phyloP scores from a whole-genome alignment of 352 stramenopile genomes.

The Phytophthora fragariae region DNA sequence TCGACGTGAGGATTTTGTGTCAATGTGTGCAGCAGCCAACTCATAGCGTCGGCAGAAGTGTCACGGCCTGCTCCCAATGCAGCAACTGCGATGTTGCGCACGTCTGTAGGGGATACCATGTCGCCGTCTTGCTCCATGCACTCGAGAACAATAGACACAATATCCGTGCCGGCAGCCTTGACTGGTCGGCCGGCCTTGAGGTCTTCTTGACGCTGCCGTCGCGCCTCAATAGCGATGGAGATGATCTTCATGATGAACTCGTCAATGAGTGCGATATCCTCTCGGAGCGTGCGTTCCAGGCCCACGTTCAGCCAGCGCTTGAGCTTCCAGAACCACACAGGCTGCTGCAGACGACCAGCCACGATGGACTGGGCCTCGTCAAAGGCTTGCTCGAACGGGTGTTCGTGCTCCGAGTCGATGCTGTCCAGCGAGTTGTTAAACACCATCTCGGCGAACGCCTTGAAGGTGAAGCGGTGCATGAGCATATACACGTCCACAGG shows the following conservation, averaged over 20 bases:
- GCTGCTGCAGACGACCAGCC: constrained; percentile 34
- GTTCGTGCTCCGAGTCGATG: constrained; percentile 49
- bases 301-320: constrained; percentile 53
- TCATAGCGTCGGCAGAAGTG: constrained; percentile 61
- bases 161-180: constrained; percentile 22
- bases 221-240: constrained; percentile 35
- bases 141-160: constrained; percentile 45
- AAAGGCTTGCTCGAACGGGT: constrained; percentile 49
- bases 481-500: constrained; percentile 47
- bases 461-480: constrained; percentile 55
- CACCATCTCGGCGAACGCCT: constrained; percentile 57
- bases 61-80: constrained; percentile 73
- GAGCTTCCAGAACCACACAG: constrained; percentile 54
- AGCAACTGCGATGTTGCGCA: constrained; percentile 74
- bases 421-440: constrained; percentile 49
- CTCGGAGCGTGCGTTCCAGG: constrained; percentile 37
- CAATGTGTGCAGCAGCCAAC: constrained; percentile 77
- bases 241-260: constrained; percentile 54
- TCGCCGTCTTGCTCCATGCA: constrained; percentile 37
- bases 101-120: constrained; percentile 40
- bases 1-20: constrained; percentile 54
- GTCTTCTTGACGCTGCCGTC: constrained; percentile 23
- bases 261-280: constrained; percentile 41
- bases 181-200: constrained; percentile 20
- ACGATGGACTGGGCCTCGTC: constrained; percentile 48